Conservation (phyloP, 2,329 filamentous ascomycete genomes). For the Neonectria hederae region DNA sequence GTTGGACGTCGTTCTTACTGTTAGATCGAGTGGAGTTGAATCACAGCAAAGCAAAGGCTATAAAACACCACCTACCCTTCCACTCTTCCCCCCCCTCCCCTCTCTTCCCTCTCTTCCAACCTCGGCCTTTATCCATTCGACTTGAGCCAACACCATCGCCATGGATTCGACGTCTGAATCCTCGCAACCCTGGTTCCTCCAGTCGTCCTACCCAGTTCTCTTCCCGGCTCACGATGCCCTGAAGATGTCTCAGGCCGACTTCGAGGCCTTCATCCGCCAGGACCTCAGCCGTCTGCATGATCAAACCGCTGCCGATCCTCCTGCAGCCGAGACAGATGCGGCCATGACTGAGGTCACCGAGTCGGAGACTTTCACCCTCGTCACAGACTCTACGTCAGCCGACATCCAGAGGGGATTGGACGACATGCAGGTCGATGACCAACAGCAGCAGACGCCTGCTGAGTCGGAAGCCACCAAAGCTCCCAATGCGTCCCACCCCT, state of each 20-base stretch:
- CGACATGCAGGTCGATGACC: slow-evolving; percentile 23
- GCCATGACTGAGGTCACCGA: slow-evolving; percentile 27
- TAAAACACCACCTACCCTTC: not conserved
- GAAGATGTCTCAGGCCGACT: slow-evolving; percentile 44
- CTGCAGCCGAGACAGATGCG: not conserved
- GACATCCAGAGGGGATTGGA: slow-evolving; percentile 35
- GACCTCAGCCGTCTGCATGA: slow-evolving; percentile 37
- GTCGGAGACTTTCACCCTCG: slow-evolving; percentile 42
- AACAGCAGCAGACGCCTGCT: not conserved
- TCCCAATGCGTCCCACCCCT: slow-evolving; percentile 36
- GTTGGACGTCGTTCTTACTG: not conserved
- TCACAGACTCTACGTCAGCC: slow-evolving; percentile 39
- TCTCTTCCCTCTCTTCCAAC: not conserved
- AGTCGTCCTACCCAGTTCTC: slow-evolving; percentile 49
- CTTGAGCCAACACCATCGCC: slow-evolving; percentile 10
- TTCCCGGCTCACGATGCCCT: slow-evolving; percentile 51
- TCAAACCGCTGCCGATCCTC: slow-evolving; percentile 4
- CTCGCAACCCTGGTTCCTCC: slow-evolving; percentile 51
- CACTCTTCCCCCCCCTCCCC: not conserved
- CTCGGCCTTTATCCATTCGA: not conserved
- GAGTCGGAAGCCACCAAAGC: not conserved
- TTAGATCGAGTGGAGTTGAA: not conserved
- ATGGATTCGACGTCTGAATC: slow-evolving; percentile 36
- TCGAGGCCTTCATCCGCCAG: slow-evolving; percentile 45
- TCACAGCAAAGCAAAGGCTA: not conserved